phyloP scores from a whole-genome alignment of 768 basidiomycete species.

The Psilocybe subaeruginosa region DNA sequence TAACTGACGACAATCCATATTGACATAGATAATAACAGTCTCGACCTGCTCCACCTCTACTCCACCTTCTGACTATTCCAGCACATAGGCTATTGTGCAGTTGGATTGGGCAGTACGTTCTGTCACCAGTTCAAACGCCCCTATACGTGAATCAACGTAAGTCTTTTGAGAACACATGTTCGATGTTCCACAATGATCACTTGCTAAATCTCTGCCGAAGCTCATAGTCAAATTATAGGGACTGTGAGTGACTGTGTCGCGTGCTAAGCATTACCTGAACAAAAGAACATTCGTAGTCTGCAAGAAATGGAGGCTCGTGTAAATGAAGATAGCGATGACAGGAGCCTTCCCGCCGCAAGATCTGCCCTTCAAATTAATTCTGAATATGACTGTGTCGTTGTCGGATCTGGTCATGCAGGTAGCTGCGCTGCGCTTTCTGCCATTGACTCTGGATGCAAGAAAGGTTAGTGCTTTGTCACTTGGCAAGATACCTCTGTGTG shows the following conservation, averaged over 20 bases:
- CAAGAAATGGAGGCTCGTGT: not conserved
- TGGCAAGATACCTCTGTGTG: not conserved
- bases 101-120: not conserved
- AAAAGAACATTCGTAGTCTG: not conserved
- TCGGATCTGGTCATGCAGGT: conserved; percentile 71
- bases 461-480: conserved; percentile 32
- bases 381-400: conserved; percentile 57
- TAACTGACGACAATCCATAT: not conserved
- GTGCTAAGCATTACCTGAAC: not conserved
- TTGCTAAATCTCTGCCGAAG: not conserved
- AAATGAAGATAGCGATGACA: not conserved
- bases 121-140: not conserved
- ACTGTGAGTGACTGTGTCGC: no score
- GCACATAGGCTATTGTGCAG: not conserved
- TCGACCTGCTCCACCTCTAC: not conserved
- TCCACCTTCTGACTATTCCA: not conserved
- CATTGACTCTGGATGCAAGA: conserved; percentile 57
- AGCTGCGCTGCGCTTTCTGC: conserved; percentile 68
- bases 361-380: conserved; percentile 1
- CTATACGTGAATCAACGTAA: not conserved
- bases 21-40: not conserved
- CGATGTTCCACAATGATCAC: not conserved
- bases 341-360: not conserved
- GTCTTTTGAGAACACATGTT: not conserved
- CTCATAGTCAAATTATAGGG: not conserved